Percentiles rank a stretch among this genome's conserved stretches.
Evolutionary conservation across 371 early-diverging fungal species (phyloP).

Genomic region (Mucor piriformis): DNA sequence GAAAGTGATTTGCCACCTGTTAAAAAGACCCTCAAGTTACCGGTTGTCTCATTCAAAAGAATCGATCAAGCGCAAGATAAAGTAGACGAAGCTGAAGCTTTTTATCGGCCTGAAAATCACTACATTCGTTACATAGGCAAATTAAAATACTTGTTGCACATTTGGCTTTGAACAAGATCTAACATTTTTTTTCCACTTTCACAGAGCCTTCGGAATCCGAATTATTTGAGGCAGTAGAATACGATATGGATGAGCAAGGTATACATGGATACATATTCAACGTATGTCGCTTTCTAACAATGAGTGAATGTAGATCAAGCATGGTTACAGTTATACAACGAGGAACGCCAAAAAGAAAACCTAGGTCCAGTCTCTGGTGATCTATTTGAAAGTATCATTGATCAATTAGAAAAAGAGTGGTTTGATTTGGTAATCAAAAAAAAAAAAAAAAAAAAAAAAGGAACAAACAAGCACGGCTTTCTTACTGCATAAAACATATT

Average conservation of each 20-base stretch:
- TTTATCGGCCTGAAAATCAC: constrained; percentile 57
- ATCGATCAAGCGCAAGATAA: background rate
- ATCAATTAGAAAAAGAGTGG: constrained; percentile 96
- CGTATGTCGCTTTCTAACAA: no score
- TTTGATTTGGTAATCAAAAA: constrained; percentile 86
- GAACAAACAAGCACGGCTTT: background rate
- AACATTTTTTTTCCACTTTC: background rate
- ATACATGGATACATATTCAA: constrained; percentile 14
- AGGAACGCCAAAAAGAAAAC: constrained; percentile 60
- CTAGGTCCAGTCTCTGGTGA: constrained; percentile 57
- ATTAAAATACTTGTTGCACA: no score
- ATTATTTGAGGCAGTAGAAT: constrained; percentile 81
- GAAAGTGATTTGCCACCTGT: constrained; percentile 2
- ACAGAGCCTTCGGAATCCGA: constrained; percentile 84
- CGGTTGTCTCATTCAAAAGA: constrained; percentile 10
- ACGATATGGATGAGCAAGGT: constrained; percentile 98
- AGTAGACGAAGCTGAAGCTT: background rate
- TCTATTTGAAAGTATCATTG: constrained; percentile 89
- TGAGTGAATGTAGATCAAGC: constrained; percentile 63
- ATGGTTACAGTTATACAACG: constrained; percentile 80
- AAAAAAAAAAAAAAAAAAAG: no score
- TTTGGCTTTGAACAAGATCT: background rate
- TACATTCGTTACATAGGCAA: constrained; percentile 62
- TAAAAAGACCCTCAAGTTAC: constrained; percentile 5
- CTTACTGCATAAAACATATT: background rate